Percentiles rank a stretch among this genome's conserved stretches.
Conservation (phyloP, 1,139 yeast species). For the Magnusiomyces suaveolens region DNA sequence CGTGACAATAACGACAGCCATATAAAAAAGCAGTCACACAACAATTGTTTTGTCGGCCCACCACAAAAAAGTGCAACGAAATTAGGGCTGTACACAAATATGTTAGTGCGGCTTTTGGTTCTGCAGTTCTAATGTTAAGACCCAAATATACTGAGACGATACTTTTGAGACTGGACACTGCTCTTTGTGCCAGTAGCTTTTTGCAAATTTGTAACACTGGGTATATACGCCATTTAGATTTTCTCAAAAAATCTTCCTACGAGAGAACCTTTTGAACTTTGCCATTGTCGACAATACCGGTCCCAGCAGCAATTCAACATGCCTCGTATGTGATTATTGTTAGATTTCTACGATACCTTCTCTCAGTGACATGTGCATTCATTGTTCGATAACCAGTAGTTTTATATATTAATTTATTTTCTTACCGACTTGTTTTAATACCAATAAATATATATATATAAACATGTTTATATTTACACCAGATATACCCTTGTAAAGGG, state of each 20-base stretch:
- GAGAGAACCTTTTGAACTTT: constrained; percentile 13
- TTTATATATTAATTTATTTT: no score
- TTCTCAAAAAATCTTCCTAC: constrained; percentile 13
- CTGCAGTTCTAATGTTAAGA: neutral
- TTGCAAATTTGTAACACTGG: neutral
- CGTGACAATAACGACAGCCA: no score
- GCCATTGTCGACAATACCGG: constrained; percentile 16
- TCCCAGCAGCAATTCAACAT: constrained; percentile 15
- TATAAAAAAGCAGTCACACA: no score
- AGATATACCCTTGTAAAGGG: no score
- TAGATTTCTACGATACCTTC: neutral
- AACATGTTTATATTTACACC: no score
- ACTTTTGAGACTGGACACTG: neutral
- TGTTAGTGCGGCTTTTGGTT: neutral
- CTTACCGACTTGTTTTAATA: no score
- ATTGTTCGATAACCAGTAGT: neutral
- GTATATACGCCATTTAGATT: neutral
- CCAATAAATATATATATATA: no score
- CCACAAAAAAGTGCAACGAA: no score
- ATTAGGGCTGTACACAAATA: neutral
- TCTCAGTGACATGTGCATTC: neutral
- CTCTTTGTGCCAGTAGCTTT: neutral
- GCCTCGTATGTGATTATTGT: constrained; percentile 15
- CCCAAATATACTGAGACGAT: neutral
- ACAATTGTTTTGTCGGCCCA: no score